phyloP scores from a whole-genome alignment of 2,329 filamentous ascomycete genomes.

The Orbilia quercus region DNA sequence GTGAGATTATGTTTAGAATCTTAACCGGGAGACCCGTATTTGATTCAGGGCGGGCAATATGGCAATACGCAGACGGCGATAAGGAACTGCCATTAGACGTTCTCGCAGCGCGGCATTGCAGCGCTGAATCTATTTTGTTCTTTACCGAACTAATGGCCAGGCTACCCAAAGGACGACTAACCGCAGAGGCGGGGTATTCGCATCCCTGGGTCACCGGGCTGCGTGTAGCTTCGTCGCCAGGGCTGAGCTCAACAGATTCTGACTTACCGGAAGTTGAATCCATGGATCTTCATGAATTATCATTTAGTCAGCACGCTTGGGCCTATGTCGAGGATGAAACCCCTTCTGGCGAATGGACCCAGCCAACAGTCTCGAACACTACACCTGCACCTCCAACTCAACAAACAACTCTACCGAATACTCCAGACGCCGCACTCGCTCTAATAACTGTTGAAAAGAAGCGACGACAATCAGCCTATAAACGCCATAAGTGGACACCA shows the following conservation, averaged over 20 bases:
- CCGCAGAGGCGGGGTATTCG: slow-evolving; percentile 11
- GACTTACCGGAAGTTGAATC: slow-evolving; percentile 18
- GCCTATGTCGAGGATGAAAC: not conserved
- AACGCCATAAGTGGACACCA: not conserved
- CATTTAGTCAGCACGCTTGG: slow-evolving; percentile 10
- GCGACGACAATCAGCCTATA: slow-evolving; percentile 4
- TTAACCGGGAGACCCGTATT: slow-evolving; percentile 7
- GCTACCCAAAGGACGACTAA: not conserved
- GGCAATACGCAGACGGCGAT: slow-evolving; percentile 7
- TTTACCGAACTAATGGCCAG: slow-evolving; percentile 13
- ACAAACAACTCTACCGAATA: not conserved
- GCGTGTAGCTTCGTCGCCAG: slow-evolving; percentile 1
- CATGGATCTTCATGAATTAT: slow-evolving; percentile 13
- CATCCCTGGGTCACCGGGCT: slow-evolving; percentile 4
- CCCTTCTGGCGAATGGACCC: slow-evolving; percentile 19
- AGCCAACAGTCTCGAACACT: not conserved
- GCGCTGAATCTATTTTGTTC: not conserved
- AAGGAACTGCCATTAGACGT: slow-evolving; percentile 1
- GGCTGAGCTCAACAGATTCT: slow-evolving; percentile 8
- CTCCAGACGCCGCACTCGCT: not conserved
- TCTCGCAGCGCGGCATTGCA: slow-evolving; percentile 1
- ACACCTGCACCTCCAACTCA: not conserved
- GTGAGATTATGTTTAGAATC: slow-evolving; percentile 20
- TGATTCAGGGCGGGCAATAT: slow-evolving; percentile 15
- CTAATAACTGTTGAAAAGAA: slow-evolving; percentile 9